Percentiles rank a stretch among this genome's conserved stretches.
phyloP scores from a whole-genome alignment of 106 monocot genomes.

The Hemerocallis citrina region DNA sequence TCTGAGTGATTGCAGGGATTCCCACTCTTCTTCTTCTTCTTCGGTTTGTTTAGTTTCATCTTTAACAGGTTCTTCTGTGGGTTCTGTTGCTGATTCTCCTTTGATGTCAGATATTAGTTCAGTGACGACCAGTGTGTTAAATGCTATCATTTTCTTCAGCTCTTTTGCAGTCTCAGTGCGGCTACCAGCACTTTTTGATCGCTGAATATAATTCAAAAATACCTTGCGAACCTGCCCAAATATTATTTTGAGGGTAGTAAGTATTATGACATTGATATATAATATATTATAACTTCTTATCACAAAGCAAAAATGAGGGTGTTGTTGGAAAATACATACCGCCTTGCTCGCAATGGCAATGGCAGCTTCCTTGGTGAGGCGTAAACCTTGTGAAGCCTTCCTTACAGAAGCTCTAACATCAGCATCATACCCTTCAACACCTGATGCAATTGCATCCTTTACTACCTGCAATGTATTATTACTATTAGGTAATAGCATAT shows the following conservation, averaged over 20 bases:
- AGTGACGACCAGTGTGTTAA: slow-evolving; percentile 79
- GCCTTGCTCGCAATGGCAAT: slow-evolving; percentile 86
- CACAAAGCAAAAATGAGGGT: not conserved
- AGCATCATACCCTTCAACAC: slow-evolving; percentile 92
- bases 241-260: not conserved
- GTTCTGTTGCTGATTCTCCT: slow-evolving; percentile 47
- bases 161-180: slow-evolving; percentile 81
- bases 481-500: not conserved
- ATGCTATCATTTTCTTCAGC: slow-evolving; percentile 90
- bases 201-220: slow-evolving; percentile 68
- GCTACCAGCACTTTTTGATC: slow-evolving; percentile 56
- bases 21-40: slow-evolving; percentile 80
- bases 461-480: slow-evolving; percentile 50
- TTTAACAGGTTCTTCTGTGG: slow-evolving; percentile 24
- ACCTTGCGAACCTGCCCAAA: slow-evolving; percentile 66
- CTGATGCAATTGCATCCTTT: slow-evolving; percentile 87
- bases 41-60: slow-evolving; percentile 27
- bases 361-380: slow-evolving; percentile 69
- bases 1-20: slow-evolving; percentile 66
- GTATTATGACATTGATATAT: not conserved
- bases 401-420: slow-evolving; percentile 69
- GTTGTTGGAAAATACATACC: slow-evolving; percentile 27
- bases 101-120: slow-evolving; percentile 86
- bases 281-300: not conserved
- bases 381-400: slow-evolving; percentile 84